phyloP scores from a whole-genome alignment of 805 yeast species.

The Kregervanrija fluxuum region DNA sequence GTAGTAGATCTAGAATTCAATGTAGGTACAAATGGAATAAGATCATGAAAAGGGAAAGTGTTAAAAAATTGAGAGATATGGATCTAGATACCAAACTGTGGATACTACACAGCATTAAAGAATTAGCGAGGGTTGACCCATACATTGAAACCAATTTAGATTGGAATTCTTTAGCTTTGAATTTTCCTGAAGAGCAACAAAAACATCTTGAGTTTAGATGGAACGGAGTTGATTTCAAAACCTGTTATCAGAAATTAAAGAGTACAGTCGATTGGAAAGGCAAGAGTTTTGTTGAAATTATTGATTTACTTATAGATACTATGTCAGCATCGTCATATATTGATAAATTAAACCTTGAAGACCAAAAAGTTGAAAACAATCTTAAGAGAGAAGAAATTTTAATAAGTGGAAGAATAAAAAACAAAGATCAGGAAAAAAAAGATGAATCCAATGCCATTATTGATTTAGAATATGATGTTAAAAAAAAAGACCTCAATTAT shows the following conservation, averaged over 20 bases:
- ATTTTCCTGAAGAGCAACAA: constrained; percentile 27
- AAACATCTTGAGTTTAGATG: constrained; percentile 27
- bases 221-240: constrained; percentile 55
- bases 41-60: constrained; percentile 52
- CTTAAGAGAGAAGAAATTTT: too few species aligned
- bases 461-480: too few species aligned
- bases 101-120: constrained; percentile 40
- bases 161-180: constrained; percentile 49
- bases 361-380: too few species aligned
- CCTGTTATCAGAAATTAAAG: constrained; percentile 56
- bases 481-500: too few species aligned
- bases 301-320: constrained; percentile 15
- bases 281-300: constrained; percentile 28
- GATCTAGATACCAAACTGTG: constrained; percentile 41
- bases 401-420: too few species aligned
- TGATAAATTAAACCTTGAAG: background rate
- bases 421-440: too few species aligned
- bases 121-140: constrained; percentile 29
- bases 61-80: constrained; percentile 36
- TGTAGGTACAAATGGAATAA: constrained; percentile 96
- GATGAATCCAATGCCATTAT: too few species aligned
- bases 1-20: constrained; percentile 83
- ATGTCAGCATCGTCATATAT: constrained; percentile 1
- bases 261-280: constrained; percentile 39
- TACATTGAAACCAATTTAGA: constrained; percentile 29